A percentile compares a stretch with the other conserved stretches of the same genome.
phyloP scores from a whole-genome alignment of 148 eudicot genomes.

The Cornus kousa region DNA sequence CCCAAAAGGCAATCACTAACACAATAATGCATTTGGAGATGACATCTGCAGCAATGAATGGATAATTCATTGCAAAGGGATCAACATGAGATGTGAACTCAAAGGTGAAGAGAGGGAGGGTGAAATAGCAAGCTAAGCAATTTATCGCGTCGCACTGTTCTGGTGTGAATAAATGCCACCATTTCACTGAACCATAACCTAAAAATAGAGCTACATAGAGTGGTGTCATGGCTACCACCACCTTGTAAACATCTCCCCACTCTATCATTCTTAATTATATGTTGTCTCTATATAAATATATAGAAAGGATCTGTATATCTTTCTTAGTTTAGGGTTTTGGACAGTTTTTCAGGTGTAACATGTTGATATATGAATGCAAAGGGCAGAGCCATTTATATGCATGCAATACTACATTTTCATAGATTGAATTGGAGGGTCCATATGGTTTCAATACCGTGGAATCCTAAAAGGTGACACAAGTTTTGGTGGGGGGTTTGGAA shows the following conservation, averaged over 20 bases:
- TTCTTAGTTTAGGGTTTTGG: background rate
- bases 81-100: slow-evolving; percentile 73
- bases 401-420: background rate
- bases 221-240: slow-evolving; percentile 68
- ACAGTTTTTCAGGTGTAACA: background rate
- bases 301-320: background rate
- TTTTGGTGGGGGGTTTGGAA: background rate
- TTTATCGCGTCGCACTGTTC: slow-evolving; percentile 76
- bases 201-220: slow-evolving; percentile 65
- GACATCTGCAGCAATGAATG: slow-evolving; percentile 58
- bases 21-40: slow-evolving; percentile 64
- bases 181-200: slow-evolving; percentile 72
- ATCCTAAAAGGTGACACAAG: background rate
- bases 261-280: slow-evolving; percentile 47
- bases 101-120: slow-evolving; percentile 67
- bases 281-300: background rate
- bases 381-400: background rate
- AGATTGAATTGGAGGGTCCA: background rate
- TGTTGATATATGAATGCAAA: background rate
- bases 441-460: background rate
- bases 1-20: slow-evolving; percentile 53
- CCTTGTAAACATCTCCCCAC: slow-evolving; percentile 73
- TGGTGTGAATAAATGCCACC: slow-evolving; percentile 60
- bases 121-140: slow-evolving; percentile 63
- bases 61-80: slow-evolving; percentile 65